Evolutionary conservation across 179 eudicot genomes (phyloP).

Genomic region (Sideroxylon spinosum): DNA sequence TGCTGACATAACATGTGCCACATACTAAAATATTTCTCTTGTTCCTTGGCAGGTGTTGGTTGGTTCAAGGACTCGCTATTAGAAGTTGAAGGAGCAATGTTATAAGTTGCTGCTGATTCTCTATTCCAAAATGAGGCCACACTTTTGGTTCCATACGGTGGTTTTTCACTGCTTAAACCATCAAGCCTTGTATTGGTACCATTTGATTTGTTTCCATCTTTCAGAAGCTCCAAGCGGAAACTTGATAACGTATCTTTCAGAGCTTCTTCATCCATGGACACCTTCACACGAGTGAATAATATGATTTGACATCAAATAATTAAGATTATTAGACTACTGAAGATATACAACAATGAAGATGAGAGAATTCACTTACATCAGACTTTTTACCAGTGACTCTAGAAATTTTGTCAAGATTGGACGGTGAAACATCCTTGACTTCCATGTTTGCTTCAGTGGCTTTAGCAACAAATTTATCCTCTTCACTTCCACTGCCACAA

Average conservation of each 20-base stretch:
- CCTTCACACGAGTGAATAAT: conserved; percentile 17
- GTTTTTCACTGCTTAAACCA: conserved; percentile 11
- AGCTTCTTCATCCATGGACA: conserved; percentile 18
- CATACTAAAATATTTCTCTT: conserved; percentile 54
- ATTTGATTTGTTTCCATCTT: conserved; percentile 6
- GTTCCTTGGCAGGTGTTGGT: not conserved
- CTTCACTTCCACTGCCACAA: not conserved
- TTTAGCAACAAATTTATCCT: not conserved
- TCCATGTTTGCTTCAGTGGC: not conserved
- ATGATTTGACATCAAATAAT: conserved; percentile 10
- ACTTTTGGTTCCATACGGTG: conserved; percentile 18
- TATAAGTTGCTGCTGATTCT: conserved; percentile 15
- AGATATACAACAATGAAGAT: not conserved
- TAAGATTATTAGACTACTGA: not conserved
- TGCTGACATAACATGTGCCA: conserved; percentile 86
- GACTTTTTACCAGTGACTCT: not conserved
- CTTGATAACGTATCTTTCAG: conserved; percentile 14
- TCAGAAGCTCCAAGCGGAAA: conserved; percentile 2
- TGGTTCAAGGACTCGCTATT: conserved; percentile 7
- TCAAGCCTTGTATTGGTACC: conserved; percentile 10
- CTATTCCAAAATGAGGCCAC: conserved; percentile 13
- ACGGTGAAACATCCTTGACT: not conserved
- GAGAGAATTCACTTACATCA: not conserved
- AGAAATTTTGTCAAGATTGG: conserved; percentile 1
- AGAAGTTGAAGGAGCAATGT: conserved; percentile 11